These are phyloP conservation scores for Calonectria crousiana DNA, from an alignment of 2,329 filamentous ascomycete species.

Conservation along the genomic window DNA sequence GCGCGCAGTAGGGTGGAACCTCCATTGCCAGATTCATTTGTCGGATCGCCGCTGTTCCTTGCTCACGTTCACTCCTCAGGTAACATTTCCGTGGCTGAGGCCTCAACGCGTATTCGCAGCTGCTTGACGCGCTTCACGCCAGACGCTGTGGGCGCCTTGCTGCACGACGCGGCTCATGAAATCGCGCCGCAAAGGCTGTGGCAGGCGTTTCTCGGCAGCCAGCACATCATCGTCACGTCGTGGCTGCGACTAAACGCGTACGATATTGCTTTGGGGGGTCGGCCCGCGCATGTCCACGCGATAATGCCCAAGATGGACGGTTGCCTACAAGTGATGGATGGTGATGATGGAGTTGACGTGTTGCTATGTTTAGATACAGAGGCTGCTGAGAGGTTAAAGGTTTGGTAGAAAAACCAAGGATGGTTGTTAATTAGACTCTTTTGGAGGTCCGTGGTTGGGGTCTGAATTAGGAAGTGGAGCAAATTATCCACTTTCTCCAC, in stretches of 20 bases:
- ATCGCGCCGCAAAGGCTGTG: background rate
- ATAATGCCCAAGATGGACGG: constrained; percentile 9
- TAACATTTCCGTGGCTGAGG: background rate
- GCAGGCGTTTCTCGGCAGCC: constrained; percentile 6
- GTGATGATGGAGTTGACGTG: background rate
- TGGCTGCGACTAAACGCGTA: background rate
- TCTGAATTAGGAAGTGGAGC: too few relatives aligned
- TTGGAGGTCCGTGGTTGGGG: too few relatives aligned
- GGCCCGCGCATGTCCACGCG: background rate
- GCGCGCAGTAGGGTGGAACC: background rate
- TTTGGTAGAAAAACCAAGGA: background rate
- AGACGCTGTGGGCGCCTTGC: background rate
- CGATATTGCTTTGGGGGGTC: background rate
- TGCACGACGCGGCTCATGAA: background rate
- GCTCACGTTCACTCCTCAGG: background rate
- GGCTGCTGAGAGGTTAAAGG: background rate
- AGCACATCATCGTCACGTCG: background rate
- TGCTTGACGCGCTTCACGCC: background rate
- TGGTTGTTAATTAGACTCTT: too few relatives aligned
- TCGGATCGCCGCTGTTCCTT: background rate
- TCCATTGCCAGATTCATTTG: background rate
- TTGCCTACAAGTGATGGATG: constrained; percentile 1
- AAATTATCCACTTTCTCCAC: too few relatives aligned
- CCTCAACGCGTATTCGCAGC: background rate
- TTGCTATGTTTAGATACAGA: background rate